These are phyloP conservation scores for Colletotrichum orchidophilum DNA, from an alignment of 2,329 filamentous ascomycete genomes.

Conservation along the genomic window DNA sequence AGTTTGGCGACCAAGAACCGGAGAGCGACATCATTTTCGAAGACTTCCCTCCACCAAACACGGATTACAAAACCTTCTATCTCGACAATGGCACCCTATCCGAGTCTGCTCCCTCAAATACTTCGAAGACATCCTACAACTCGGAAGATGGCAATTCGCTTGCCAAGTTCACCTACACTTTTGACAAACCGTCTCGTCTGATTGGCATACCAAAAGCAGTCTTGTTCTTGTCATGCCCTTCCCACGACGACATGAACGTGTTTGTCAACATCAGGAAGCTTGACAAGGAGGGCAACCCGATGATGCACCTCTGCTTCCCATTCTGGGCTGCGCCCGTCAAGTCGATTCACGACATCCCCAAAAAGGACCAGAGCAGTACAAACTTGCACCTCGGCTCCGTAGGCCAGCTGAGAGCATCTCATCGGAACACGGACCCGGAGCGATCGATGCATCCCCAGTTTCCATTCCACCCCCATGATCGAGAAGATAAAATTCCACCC, in stretches of 20 bases:
- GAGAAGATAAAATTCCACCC: conserved; percentile 49
- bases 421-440: conserved; percentile 47
- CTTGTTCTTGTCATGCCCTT: conserved; percentile 54
- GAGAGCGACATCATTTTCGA: conserved; percentile 44
- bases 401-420: conserved; percentile 55
- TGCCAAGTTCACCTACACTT: conserved; percentile 50
- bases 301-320: conserved; percentile 55
- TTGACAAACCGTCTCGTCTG: conserved; percentile 48
- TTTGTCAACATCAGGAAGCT: conserved; percentile 55
- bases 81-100: conserved; percentile 35
- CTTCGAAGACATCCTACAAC: conserved; percentile 41
- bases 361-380: conserved; percentile 49
- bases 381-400: conserved; percentile 52
- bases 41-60: conserved; percentile 46
- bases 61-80: conserved; percentile 45
- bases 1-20: conserved; percentile 45
- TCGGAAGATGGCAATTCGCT: conserved; percentile 41
- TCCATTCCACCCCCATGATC: conserved; percentile 49
- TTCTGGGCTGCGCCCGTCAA: conserved; percentile 39
- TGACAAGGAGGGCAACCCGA: conserved; percentile 50
- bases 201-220: conserved; percentile 57
- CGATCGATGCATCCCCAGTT: conserved; percentile 44
- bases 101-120: background rate
- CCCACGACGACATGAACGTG: conserved; percentile 54
- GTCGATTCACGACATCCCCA: conserved; percentile 40